phyloP scores from a whole-genome alignment of 164 flowering plant genomes.

The Berberis thunbergii region DNA sequence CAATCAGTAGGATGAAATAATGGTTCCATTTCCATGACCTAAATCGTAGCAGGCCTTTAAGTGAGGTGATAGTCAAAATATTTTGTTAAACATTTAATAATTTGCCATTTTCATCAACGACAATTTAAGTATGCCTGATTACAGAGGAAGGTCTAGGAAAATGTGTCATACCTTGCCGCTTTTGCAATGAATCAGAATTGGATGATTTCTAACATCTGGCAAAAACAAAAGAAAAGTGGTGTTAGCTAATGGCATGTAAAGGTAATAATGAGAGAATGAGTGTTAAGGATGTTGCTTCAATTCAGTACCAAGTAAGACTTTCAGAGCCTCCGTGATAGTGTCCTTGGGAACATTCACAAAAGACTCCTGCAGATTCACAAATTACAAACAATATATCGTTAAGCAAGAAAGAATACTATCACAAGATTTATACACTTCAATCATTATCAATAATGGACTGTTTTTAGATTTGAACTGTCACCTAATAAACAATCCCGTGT shows the following conservation, averaged over 20 bases:
- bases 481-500: no score
- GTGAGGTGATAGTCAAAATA: background rate
- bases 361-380: background rate
- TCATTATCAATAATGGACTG: no score
- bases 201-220: no score
- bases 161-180: no score
- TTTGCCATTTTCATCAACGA: constrained; percentile 76
- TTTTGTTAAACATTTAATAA: constrained; percentile 13
- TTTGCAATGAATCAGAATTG: no score
- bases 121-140: background rate
- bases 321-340: constrained; percentile 37
- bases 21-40: background rate
- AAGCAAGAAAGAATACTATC: no score
- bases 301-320: constrained; percentile 43
- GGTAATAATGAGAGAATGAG: background rate
- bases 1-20: background rate
- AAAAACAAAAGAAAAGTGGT: background rate
- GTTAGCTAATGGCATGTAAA: background rate
- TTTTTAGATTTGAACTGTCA: no score
- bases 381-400: no score
- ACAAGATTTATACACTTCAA: no score
- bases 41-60: background rate
- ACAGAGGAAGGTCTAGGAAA: no score
- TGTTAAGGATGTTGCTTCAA: background rate
- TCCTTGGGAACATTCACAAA: no score